These are phyloP conservation scores for Starmerella sp. DNA, from an alignment of 805 yeast genomes.

Conservation along the genomic window DNA sequence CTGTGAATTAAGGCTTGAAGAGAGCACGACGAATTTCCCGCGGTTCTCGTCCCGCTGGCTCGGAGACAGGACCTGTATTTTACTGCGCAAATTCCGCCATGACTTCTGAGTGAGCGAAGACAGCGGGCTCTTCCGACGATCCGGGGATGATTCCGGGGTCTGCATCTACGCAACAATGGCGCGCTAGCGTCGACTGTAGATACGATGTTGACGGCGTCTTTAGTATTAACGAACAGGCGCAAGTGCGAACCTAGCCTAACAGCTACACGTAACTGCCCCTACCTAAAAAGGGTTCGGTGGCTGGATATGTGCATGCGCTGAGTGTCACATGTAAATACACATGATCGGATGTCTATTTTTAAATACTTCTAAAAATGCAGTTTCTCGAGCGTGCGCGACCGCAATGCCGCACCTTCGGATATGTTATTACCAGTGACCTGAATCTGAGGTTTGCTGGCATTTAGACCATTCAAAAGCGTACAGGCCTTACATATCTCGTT, in stretches of 20 bases:
- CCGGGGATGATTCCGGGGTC: slow-evolving; percentile 1
- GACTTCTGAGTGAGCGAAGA: slow-evolving; percentile 7
- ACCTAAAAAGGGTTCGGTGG: neutral
- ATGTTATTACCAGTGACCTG: slow-evolving; percentile 53
- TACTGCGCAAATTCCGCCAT: slow-evolving; percentile 10
- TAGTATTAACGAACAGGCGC: neutral
- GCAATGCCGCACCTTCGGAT: slow-evolving; percentile 34
- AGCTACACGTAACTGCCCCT: neutral
- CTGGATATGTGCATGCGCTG: neutral
- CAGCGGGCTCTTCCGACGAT: slow-evolving; percentile 4
- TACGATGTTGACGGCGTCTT: neutral
- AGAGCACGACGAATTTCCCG: neutral
- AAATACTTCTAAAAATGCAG: slow-evolving; percentile 41
- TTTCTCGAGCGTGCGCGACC: slow-evolving; percentile 16
- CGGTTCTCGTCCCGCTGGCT: neutral
- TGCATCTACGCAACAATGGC: neutral
- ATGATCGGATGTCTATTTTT: neutral
- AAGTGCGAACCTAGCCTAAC: neutral
- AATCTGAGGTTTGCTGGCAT: slow-evolving; percentile 59
- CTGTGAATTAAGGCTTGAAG: neutral
- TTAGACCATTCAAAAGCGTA: slow-evolving; percentile 71
- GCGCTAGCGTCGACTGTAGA: too few species aligned
- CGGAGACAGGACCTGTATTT: neutral
- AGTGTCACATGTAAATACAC: neutral
- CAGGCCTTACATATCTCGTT: slow-evolving; percentile 91